Evolutionary conservation across 177 flowering plant genomes (phyloP).

Genomic region (Vitis hybrid): DNA sequence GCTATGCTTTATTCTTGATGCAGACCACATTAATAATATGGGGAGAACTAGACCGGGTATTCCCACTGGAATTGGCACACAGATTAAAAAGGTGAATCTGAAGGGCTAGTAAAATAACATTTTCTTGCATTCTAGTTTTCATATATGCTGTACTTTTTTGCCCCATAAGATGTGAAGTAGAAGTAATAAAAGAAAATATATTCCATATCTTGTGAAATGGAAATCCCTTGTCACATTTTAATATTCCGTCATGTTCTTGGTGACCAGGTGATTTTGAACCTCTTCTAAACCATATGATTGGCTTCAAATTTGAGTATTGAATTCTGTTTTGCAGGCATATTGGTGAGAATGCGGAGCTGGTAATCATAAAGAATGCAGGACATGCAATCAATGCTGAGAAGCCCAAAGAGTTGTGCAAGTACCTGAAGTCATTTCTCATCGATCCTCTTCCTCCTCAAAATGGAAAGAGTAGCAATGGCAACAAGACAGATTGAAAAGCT

Average conservation of each 20-base stretch:
- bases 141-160: background rate
- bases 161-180: too few relatives aligned
- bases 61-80: constrained; percentile 56
- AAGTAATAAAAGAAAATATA: too few relatives aligned
- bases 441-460: constrained; percentile 17
- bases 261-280: background rate
- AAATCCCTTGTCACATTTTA: background rate
- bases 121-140: background rate
- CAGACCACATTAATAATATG: constrained; percentile 54
- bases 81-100: constrained; percentile 41
- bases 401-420: constrained; percentile 42
- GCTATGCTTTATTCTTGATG: constrained; percentile 13
- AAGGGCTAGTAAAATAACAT: too few relatives aligned
- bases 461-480: constrained; percentile 16
- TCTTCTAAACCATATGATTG: background rate
- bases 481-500: constrained; percentile 23
- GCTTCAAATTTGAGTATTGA: background rate
- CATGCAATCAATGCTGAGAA: constrained; percentile 56
- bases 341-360: constrained; percentile 44
- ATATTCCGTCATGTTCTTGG: background rate
- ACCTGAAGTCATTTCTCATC: constrained; percentile 40
- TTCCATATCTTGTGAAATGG: too few relatives aligned
- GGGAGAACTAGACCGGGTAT: constrained; percentile 65
- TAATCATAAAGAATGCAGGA: constrained; percentile 46
- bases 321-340: constrained; percentile 35